Evolutionary conservation across 2,329 filamentous ascomycete species (phyloP), one percentile per base, ranked within the genome.

Genomic region (Fusarium coicis): DNA sequence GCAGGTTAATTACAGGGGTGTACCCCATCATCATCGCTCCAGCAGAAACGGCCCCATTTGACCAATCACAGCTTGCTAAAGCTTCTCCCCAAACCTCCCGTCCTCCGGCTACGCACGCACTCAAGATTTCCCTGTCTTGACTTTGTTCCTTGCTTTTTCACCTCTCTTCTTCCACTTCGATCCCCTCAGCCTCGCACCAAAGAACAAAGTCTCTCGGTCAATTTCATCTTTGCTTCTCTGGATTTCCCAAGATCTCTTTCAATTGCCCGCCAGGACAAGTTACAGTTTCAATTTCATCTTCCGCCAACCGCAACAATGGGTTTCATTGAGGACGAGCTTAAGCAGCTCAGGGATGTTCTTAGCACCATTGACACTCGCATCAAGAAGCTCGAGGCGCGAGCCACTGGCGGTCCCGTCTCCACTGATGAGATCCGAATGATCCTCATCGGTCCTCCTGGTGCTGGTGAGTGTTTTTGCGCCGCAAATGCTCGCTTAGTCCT

Each of bases 361-460:
- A 87, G 90, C 82, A 90, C 90, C 85, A 92, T 99, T 78, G 95
- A 98, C 85, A 87, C 90, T 81, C 93, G 96, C 80, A 93, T 99
- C 79, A 91, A 93, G 84, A 89, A 93, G 81, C 90, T 99, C 76
- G 96, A 99, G 85, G 84, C 88, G 80, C 91, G 91, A 81, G 87
- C 96, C 77, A 85, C 87, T 68, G 87, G 89, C 76, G 85, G 86
- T 76, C 81, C 84, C 44, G 72, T 76, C 44, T 87, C 87, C 71
- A 77, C 87, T 43, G 88, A 92, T 77, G 89, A 93, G 80, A 90
- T 99, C 84, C 93, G 96, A 85, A 97, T 99, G 93, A 95, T 99
- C 80, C 87, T 99, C 80, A 98, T 99, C 87, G 96, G 96, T 42
- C 96, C 96, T 81, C 96, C 96, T 64, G 96, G 96, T 84, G 96